Base-by-base conservation (phyloP, 2,329 filamentous ascomycete genomes). In the Neofusicoccum sp. region DNA sequence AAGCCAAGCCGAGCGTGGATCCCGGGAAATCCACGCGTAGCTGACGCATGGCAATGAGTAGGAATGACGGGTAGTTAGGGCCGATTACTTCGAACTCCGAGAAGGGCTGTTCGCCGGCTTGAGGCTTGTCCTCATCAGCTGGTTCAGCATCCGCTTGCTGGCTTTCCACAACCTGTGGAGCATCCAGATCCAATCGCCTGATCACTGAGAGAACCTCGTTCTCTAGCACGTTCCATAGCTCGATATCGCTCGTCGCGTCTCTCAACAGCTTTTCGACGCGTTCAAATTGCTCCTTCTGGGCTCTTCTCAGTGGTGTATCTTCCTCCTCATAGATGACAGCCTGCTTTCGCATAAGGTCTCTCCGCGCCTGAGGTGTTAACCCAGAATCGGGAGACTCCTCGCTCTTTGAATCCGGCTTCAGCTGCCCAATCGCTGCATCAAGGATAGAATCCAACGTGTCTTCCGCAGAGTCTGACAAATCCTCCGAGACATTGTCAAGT, bases 171-270 rank as follows among this genome's bases (percentile, higher is more conserved):
- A 3, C 2, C 5, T 24, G 26, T 9, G 47, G 38, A 30, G 31
- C 71, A 58, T 76, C 70, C 11, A 89, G 77, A 9, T 85, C 82
- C 20, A 91, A 74, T 62, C 77, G 81, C 3, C 74, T 69, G 0
- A 88, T 81, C 63, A 87, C 73, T 1, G 80, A 78, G 66, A 92
- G 89, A 11, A 92, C 86, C 54, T 91, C 83, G 4, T 76, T 71
- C 63, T 90, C 84, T 70, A 93, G 78, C 3, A 88, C 73, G 6
- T 84, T 71, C 88, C 89, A 92, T 8, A 91, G 77, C 54, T 85
- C 83, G 20, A 80, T 74, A 66, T 93, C 89, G 0, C 84, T 84
- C 61, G 76, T 66, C 16, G 86, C 86, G 1, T 67, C 70, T 9
- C 76, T 73, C 76, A 93, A 82, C 40, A 84, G 67, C 5, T 66